Base-by-base conservation (phyloP, 148 eudicot genomes). In the Tetragonia tetragonoides region DNA sequence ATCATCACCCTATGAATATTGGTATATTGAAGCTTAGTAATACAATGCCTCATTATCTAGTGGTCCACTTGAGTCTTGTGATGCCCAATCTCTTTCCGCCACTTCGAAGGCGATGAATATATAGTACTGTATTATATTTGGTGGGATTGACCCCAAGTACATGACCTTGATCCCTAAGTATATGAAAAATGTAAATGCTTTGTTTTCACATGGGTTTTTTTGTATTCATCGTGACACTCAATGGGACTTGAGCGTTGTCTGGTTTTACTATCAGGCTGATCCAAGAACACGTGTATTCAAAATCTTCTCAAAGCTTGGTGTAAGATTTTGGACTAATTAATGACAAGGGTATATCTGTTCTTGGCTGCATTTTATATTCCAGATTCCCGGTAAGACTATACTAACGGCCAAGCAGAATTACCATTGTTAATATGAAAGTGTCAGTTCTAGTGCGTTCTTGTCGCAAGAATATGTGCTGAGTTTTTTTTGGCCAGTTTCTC, bases 391-490 rank as follows among this genome's bases (percentile, higher is more conserved):
- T 7, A 51, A 62, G 57, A 49, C 4, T 39, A 74, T 59, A 63
- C 23, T 70, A 78, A 44, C 44, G 70, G 66, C 75, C 81, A 78
- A 78, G 49, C 34, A 79, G 66, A 79, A 34, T 53, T 72, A 62
- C 3, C 10, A 40, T 64, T 62, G 65, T 79, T 79, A 47, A 73
- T 73, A 24, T 51, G 2, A 17, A 59, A 77, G 0, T 20, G 80
- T 77, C 73, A 73, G 74, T 42, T 15, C 71, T 11, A 79, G 80
- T 83, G 85, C 82, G 60, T 70, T 79, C 38, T 70, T 79, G 82
- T 75, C 61, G 79, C 79, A 75, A 60, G 76, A 75, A 83, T 79
- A 79, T 79, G 60, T 47, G 85, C 80, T 73, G 73, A 75, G 77
- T 75, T 44, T 37, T 37, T 68, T 75, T 79, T 37, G 41, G 41